Evolutionary conservation across 2,329 filamentous ascomycete species (phyloP), one percentile per base, ranked within the genome.

Genomic region (Pleoardoris graminearum): DNA sequence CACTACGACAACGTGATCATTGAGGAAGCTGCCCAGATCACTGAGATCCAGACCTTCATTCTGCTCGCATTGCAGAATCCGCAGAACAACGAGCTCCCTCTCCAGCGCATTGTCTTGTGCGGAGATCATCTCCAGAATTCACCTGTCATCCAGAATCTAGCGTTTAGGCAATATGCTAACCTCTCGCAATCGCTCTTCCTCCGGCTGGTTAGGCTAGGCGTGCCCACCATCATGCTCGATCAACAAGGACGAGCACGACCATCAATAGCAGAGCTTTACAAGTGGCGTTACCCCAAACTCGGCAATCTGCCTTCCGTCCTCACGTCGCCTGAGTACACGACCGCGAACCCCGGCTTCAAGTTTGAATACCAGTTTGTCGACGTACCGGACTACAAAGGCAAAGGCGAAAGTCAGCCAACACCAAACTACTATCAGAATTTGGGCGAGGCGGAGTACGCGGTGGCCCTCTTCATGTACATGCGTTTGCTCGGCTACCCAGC

Each of bases 1-100:
- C 90, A 91, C 62, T 99, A 99, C 66, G 92, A 97, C 77, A 99
- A 96, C 59, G 89, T 99, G 11, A 82, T 99, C 48, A 97, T 99
- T 89, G 94, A 99, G 77, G 94, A 99, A 80, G 93, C 94, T 4
- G 94, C 94, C 11, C 94, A 99, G 69, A 93, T 99, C 68, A 99
- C 93, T 0, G 94, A 99, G 73, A 89, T 97, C 39, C 94, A 99
- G 71, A 96, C 91, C 59, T 97, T 99, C 75, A 91, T 99, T 58
- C 94, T 94, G 0, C 80, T 96, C 48, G 89, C 92, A n/a, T 82
- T 99, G 74, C 95, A 99, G 70, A 90, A 89, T 58, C 85, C 88
- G 17, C 84, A 85, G 59, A 79, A 87, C 46, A 88, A 88, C 29
- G 82, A 90, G 66, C 82, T 90, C 61, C 85, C 86, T 3, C 77